Conservation (phyloP, 73 alveolate species). For the Stentor coeruleus region DNA sequence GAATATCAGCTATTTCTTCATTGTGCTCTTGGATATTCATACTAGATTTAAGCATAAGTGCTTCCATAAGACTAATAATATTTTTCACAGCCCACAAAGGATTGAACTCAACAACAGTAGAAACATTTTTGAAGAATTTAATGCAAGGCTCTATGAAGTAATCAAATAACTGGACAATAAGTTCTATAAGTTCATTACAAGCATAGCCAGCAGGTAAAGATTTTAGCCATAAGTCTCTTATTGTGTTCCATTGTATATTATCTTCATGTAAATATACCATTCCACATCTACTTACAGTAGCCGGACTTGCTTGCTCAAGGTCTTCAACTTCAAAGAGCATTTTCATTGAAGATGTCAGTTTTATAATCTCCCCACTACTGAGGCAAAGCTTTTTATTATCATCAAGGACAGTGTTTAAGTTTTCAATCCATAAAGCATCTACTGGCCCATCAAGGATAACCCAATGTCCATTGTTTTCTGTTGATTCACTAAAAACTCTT, state of each 20-base stretch:
- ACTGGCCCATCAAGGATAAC: slow-evolving; percentile 96
- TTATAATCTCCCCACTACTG: slow-evolving; percentile 60
- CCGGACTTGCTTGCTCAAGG: slow-evolving; percentile 89
- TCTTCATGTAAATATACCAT: slow-evolving; percentile 79
- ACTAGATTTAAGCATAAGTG: slow-evolving; percentile 19
- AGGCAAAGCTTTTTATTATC: slow-evolving; percentile 92
- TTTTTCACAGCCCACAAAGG: not conserved
- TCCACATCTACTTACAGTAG: slow-evolving; percentile 84
- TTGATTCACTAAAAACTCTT: slow-evolving; percentile 81
- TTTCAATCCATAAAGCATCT: slow-evolving; percentile 98
- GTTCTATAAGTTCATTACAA: not conserved
- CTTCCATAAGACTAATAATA: not conserved
- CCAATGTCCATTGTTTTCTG: slow-evolving; percentile 89
- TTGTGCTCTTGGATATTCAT: slow-evolving; percentile 62
- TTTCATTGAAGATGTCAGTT: slow-evolving; percentile 84
- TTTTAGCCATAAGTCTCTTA: slow-evolving; percentile 70
- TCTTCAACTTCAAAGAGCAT: slow-evolving; percentile 93
- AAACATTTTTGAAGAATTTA: not conserved
- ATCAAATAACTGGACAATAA: not conserved
- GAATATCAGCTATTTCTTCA: slow-evolving; percentile 63
- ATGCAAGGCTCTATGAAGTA: slow-evolving; percentile 17
- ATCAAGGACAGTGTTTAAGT: slow-evolving; percentile 95
- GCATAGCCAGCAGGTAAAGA: slow-evolving; percentile 39
- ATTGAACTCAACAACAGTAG: not conserved
- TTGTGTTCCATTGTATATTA: slow-evolving; percentile 60